phyloP scores from a whole-genome alignment of 768 basidiomycete species.

The Mycena maculata region DNA sequence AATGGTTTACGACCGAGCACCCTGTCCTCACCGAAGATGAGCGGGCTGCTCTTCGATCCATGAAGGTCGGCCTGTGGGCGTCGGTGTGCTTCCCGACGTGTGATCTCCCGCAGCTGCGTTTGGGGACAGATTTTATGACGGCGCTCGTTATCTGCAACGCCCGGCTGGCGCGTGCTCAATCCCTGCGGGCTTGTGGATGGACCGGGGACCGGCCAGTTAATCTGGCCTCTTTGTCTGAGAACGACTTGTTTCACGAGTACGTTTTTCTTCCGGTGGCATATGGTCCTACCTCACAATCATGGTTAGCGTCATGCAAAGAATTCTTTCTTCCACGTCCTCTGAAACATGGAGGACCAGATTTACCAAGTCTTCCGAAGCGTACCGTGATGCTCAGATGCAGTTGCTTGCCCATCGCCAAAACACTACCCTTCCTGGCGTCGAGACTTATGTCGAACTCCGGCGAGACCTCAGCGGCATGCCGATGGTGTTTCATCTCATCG shows the following conservation, averaged over 20 bases:
- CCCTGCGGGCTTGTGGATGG: constrained; percentile 36
- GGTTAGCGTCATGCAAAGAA: background rate
- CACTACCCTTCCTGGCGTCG: constrained; percentile 51
- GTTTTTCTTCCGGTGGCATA: constrained; percentile 31
- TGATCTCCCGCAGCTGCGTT: constrained; percentile 65
- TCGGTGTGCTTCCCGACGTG: constrained; percentile 69
- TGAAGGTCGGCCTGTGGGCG: constrained; percentile 64
- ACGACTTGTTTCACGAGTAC: constrained; percentile 52
- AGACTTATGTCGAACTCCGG: constrained; percentile 59
- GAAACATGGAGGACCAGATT: constrained; percentile 58
- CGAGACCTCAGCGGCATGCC: constrained; percentile 61
- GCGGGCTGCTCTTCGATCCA: constrained; percentile 38
- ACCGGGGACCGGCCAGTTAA: background rate
- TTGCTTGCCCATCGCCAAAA: constrained; percentile 41
- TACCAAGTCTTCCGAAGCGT: constrained; percentile 48
- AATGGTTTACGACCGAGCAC: constrained; percentile 41
- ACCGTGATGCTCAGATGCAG: constrained; percentile 47
- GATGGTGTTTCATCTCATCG: constrained; percentile 64
- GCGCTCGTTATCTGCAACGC: constrained; percentile 53
- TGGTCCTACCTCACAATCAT: background rate
- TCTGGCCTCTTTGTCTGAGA: constrained; percentile 34
- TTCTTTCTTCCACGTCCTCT: constrained; percentile 44
- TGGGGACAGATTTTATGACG: constrained; percentile 63
- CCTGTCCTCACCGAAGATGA: constrained; percentile 43
- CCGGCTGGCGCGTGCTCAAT: constrained; percentile 37